Conservation (phyloP, 345 rosid genomes). For the Arabis alpina region DNA sequence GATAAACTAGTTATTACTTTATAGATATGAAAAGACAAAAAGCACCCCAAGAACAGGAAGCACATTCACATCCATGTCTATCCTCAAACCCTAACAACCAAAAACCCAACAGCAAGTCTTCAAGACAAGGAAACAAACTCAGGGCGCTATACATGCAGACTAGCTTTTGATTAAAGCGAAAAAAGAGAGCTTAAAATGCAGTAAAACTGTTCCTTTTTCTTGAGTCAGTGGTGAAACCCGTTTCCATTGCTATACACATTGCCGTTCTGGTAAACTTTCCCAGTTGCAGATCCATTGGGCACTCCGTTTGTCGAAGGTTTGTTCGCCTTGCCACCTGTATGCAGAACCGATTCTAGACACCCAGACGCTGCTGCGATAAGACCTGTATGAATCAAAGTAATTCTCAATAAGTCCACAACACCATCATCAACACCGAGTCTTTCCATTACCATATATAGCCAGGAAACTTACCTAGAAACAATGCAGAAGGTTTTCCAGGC, state of each 20-base stretch:
- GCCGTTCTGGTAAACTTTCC: conserved; percentile 56
- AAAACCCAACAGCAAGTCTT: conserved; percentile 30
- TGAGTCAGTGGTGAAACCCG: conserved; percentile 51
- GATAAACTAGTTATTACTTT: background rate
- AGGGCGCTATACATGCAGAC: conserved; percentile 41
- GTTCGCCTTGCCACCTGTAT: conserved; percentile 44
- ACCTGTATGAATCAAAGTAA: conserved; percentile 48
- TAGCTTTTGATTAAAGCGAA: conserved; percentile 4
- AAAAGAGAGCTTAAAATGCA: conserved; percentile 5
- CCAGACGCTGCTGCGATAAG: conserved; percentile 73
- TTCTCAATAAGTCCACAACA: conserved; percentile 23
- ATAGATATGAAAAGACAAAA: background rate
- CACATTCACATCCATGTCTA: conserved; percentile 43
- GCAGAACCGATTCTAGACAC: conserved; percentile 53
- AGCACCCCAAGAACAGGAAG: conserved; percentile 38
- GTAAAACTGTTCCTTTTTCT: conserved; percentile 6
- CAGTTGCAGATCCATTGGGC: conserved; percentile 48
- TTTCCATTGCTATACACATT: conserved; percentile 67
- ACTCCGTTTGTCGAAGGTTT: conserved; percentile 48
- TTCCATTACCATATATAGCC: conserved; percentile 1
- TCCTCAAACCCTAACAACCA: conserved; percentile 27
- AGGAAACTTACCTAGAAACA: conserved; percentile 61
- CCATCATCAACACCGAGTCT: conserved; percentile 5
- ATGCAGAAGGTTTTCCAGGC: conserved; percentile 91
- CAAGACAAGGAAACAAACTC: conserved; percentile 35